Percentiles rank a stretch among this genome's conserved stretches.
Evolutionary conservation across 768 basidiomycete species (phyloP).

Genomic region (Lentinula detonsa): DNA sequence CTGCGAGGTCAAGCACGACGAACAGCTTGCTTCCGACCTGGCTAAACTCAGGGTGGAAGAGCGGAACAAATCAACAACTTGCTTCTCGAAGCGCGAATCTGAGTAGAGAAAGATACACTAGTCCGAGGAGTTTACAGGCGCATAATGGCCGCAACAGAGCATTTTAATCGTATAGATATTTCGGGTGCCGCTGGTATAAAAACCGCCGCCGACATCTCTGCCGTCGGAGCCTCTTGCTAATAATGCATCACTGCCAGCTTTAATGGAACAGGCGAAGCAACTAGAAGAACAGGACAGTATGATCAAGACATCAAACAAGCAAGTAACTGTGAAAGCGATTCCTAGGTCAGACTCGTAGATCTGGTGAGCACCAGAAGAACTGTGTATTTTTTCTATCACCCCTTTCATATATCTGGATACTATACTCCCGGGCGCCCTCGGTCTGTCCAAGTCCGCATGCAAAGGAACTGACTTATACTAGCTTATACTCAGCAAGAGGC

Average conservation of each 20-base stretch:
- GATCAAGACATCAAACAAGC: slow-evolving; percentile 90
- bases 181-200: slow-evolving; percentile 64
- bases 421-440: background rate
- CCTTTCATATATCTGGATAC: background rate
- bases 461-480: slow-evolving; percentile 18
- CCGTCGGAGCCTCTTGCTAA: slow-evolving; percentile 57
- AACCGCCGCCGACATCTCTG: slow-evolving; percentile 86
- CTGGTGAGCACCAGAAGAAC: slow-evolving; percentile 83
- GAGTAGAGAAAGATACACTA: slow-evolving; percentile 66
- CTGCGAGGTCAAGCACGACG: slow-evolving; percentile 35
- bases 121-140: slow-evolving; percentile 70
- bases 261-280: slow-evolving; percentile 59
- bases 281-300: slow-evolving; percentile 83
- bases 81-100: slow-evolving; percentile 67
- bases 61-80: slow-evolving; percentile 57
- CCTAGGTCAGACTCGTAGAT: slow-evolving; percentile 72
- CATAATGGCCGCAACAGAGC: slow-evolving; percentile 51
- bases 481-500: too few species aligned
- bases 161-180: slow-evolving; percentile 42
- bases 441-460: slow-evolving; percentile 67
- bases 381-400: slow-evolving; percentile 41
- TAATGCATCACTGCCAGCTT: slow-evolving; percentile 26
- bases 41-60: slow-evolving; percentile 52
- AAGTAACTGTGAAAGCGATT: slow-evolving; percentile 89
- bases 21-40: slow-evolving; percentile 37